Percentiles rank a stretch among this genome's conserved stretches.
Conservation (phyloP, 352 stramenopile species). For the Pilasporangium apinafurcum region DNA sequence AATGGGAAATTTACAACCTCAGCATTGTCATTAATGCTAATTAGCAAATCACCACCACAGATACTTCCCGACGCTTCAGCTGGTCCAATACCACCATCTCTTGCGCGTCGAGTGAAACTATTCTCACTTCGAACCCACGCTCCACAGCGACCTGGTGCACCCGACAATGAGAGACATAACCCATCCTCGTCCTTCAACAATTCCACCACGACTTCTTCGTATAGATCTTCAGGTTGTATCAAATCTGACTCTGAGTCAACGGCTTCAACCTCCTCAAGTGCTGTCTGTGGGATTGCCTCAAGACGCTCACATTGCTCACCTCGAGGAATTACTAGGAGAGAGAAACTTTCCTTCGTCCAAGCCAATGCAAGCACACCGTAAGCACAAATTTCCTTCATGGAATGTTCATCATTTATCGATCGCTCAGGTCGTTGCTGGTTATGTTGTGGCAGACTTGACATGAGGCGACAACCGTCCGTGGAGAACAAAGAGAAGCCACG, state of each 20-base stretch:
- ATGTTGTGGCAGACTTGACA: slow-evolving; percentile 80
- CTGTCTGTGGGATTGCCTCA: slow-evolving; percentile 8
- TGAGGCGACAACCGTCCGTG: slow-evolving; percentile 69
- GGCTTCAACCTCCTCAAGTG: slow-evolving; percentile 1
- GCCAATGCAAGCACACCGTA: slow-evolving; percentile 48
- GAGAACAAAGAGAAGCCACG: slow-evolving; percentile 78
- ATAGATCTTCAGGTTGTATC: slow-evolving; percentile 15
- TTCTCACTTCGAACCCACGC: slow-evolving; percentile 79
- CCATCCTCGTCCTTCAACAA: slow-evolving; percentile 61
- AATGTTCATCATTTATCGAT: slow-evolving; percentile 2
- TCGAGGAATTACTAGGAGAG: slow-evolving; percentile 52
- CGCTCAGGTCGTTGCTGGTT: slow-evolving; percentile 39
- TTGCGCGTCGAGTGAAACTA: slow-evolving; percentile 47
- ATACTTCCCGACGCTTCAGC: slow-evolving; percentile 55
- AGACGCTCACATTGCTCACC: slow-evolving; percentile 29
- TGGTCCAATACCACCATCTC: slow-evolving; percentile 43
- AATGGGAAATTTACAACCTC: slow-evolving; percentile 59
- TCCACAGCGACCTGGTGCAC: slow-evolving; percentile 56
- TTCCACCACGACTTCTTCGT: slow-evolving; percentile 32
- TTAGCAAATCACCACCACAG: slow-evolving; percentile 56
- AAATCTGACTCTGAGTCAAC: neutral
- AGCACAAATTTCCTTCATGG: slow-evolving; percentile 48
- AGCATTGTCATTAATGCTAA: slow-evolving; percentile 52
- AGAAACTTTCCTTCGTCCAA: slow-evolving; percentile 61
- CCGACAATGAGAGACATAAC: slow-evolving; percentile 74